These are phyloP conservation scores for Pichia norvegensis DNA, from an alignment of 1,139 yeast genomes.

Conservation along the genomic window DNA sequence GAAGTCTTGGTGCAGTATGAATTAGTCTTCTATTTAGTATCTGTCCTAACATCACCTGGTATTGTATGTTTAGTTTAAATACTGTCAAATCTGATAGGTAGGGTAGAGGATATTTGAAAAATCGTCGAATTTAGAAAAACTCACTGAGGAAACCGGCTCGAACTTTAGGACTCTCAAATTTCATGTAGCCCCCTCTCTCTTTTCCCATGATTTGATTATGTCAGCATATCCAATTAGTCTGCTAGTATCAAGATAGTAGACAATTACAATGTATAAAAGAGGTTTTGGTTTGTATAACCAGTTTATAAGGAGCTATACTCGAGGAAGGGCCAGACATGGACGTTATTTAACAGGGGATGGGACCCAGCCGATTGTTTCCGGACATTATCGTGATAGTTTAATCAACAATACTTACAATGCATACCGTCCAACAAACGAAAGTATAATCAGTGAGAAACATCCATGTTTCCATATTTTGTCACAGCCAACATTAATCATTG, in stretches of 20 bases:
- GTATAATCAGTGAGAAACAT: conserved; percentile 29
- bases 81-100: neutral
- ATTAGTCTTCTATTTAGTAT: conserved; percentile 23
- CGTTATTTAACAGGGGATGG: neutral
- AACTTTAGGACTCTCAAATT: neutral
- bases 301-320: neutral
- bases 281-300: neutral
- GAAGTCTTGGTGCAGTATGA: conserved; percentile 60
- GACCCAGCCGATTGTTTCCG: neutral
- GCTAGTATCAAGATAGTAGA: no score
- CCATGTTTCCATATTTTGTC: conserved; percentile 28
- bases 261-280: neutral
- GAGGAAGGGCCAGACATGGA: neutral
- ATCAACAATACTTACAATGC: neutral
- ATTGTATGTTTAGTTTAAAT: neutral
- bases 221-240: neutral
- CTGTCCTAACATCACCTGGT: conserved; percentile 5
- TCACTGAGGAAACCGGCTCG: neutral
- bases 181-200: no score
- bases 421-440: neutral
- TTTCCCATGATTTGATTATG: neutral
- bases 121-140: neutral
- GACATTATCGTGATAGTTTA: neutral
- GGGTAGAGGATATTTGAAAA: neutral
- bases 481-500: conserved; percentile 81